Evolutionary conservation across 192 early-diverging fungal species (phyloP).

Genomic region (Neocallimastix lanati): DNA sequence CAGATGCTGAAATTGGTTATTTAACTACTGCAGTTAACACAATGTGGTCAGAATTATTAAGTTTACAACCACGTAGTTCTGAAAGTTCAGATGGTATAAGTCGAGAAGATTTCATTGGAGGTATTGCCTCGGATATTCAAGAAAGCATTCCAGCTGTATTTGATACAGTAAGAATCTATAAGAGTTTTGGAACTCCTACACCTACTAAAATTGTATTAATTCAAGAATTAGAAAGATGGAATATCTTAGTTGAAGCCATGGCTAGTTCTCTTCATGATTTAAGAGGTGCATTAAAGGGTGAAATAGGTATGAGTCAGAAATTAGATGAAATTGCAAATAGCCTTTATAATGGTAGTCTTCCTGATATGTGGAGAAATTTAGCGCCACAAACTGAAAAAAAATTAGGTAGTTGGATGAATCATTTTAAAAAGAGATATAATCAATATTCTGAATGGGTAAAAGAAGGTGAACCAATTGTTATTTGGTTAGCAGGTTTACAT

Average conservation of each 20-base stretch:
- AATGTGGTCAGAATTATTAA: constrained; percentile 42
- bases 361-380: constrained; percentile 25
- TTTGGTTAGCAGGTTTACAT: constrained; percentile 42
- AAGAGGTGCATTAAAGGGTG: constrained; percentile 32
- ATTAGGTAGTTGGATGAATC: constrained; percentile 34
- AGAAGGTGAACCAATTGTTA: constrained; percentile 38
- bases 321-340: constrained; percentile 36
- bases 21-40: constrained; percentile 38
- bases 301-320: constrained; percentile 42
- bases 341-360: constrained; percentile 30
- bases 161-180: constrained; percentile 34
- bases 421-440: constrained; percentile 30
- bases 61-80: constrained; percentile 31
- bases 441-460: constrained; percentile 45
- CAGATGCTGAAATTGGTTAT: constrained; percentile 45
- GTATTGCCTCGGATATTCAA: constrained; percentile 39
- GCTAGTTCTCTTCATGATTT: constrained; percentile 24
- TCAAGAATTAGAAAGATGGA: constrained; percentile 44
- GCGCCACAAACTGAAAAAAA: constrained; percentile 42
- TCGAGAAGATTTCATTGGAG: constrained; percentile 37
- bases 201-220: constrained; percentile 40
- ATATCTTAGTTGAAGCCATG: constrained; percentile 35
- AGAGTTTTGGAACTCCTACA: constrained; percentile 25
- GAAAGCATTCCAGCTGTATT: constrained; percentile 27
- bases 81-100: constrained; percentile 41